Conservation (phyloP, 768 basidiomycete species). For the Suillus paluster region DNA sequence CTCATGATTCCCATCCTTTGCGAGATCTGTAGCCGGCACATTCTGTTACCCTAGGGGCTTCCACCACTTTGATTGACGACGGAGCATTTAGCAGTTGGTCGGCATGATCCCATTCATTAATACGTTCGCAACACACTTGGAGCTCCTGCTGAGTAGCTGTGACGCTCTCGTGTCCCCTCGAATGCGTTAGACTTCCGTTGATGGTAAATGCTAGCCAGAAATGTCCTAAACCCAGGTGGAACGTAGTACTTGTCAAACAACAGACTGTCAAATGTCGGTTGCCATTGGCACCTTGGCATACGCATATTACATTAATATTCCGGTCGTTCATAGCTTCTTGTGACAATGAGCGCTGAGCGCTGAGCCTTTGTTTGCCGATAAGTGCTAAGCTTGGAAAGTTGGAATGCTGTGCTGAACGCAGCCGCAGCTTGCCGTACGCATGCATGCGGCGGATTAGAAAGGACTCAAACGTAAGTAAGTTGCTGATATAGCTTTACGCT, state of each 20-base stretch:
- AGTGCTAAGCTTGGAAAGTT: too few species aligned
- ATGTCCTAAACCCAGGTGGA: too few species aligned
- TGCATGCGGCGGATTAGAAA: neutral
- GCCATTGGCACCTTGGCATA: neutral
- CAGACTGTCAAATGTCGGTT: neutral
- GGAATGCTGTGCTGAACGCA: neutral
- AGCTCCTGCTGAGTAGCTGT: neutral
- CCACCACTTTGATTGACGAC: neutral
- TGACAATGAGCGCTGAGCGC: too few species aligned
- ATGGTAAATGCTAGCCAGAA: neutral
- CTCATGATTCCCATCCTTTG: neutral
- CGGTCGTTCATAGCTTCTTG: too few species aligned
- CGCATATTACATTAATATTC: neutral
- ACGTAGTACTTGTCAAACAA: too few species aligned
- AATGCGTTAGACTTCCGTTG: neutral
- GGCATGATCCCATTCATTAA: neutral
- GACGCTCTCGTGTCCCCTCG: neutral
- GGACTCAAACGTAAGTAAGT: neutral
- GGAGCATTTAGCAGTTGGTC: neutral
- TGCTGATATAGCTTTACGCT: neutral
- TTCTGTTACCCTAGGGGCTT: neutral
- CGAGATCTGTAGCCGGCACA: neutral
- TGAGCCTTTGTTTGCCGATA: too few species aligned
- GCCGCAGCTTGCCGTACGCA: neutral
- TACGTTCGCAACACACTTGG: neutral